Base-by-base conservation (phyloP, 495 filamentous ascomycete species). In the Daldinia grandis region DNA sequence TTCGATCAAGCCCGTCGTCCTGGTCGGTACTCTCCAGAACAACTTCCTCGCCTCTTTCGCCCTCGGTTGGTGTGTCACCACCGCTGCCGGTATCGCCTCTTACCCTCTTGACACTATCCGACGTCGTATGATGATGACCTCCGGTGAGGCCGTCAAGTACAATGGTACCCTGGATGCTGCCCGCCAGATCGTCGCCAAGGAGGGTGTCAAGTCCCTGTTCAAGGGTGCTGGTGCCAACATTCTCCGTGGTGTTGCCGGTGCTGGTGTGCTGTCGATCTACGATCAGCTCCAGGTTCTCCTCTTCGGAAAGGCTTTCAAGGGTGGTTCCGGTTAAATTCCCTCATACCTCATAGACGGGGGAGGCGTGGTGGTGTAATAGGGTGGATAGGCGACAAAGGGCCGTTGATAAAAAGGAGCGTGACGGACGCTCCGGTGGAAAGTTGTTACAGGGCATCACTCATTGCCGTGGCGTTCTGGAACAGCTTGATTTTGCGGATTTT, bases 141-240 rank as follows among this genome's bases (percentile, higher is more conserved):
- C 87, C 63, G 87, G 87, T 87, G 87, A 96, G 92, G 95, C 95
- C 88, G 95, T 99, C 89, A 99, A 99, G 91, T 99, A 99, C 92
- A 91, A 88, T 79, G 90, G 88, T 79, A 97, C 95, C 77, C 72
- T 97, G 74, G 95, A 99, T 86, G 95, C 95, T 80, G 93, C 87
- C 84, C 86, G 87, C 83, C 92, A 98, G 90, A 99, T 99, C 82
- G 82, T 98, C 80, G 94, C 93, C 85, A 91, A 92, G 83, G 96
- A 98, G 88, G 95, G 95, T 88, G 87, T 93, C 83, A 89, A 87
- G 84, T 99, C 95, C 76, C 94, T 99, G 83, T 99, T 99, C 93
- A 99, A 99, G 92, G 95, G 95, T 93, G 95, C 95, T 79, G 95
- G 96, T 92, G 95, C 95, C 86, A 99, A 99, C 91, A 99, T 99